Base-by-base conservation (phyloP, 176 grass and related monocot genomes). In the Carex parvula region DNA sequence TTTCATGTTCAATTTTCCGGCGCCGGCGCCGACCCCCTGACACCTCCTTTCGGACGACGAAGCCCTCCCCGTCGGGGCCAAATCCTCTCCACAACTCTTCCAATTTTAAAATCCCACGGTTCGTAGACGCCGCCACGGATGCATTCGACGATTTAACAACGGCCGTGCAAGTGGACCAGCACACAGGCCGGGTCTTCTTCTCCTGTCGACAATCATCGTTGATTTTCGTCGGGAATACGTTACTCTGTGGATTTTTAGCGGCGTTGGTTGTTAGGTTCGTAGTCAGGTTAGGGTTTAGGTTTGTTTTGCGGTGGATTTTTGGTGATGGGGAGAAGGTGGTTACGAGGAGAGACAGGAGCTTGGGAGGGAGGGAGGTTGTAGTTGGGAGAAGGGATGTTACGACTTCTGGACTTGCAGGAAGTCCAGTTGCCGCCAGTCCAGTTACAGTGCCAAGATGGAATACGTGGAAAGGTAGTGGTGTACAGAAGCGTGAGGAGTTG, bases 311-410 rank as follows among this genome's bases (percentile, higher is more conserved):
- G 57, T 67, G 26, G 22, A 8, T 7, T 10, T 71, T 71, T 18
- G 39, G 61, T 6, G 63, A 39, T 30, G 80, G 24, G 33, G 79
- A 83, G 60, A 26, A 50, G 24, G 80, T 83, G 12, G 39, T 83
- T 67, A 83, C 80, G 20, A 62, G 62, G 5, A 83, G 80, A 83
- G 80, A 83, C 14, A 67, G 80, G 46, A 83, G 80, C 42, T 83
- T 83, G 39, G 80, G 80, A 83, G 80, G 80, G 12, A 53, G 63
- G 60, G 80, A 83, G 46, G 80, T 83, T 50, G 80, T 83, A 12
- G 80, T 83, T 14, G 80, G n/a, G 6, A 83, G 20, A 22, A 65
- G 44, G 2, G 41, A 62, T 6, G 14, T 4, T 54, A 2, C 20
- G 15, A 4, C 16, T 62, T 60, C 79, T 64, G 20, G 41, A 52